phyloP scores from a whole-genome alignment of 306 rosid species.

The Vicia villosa region DNA sequence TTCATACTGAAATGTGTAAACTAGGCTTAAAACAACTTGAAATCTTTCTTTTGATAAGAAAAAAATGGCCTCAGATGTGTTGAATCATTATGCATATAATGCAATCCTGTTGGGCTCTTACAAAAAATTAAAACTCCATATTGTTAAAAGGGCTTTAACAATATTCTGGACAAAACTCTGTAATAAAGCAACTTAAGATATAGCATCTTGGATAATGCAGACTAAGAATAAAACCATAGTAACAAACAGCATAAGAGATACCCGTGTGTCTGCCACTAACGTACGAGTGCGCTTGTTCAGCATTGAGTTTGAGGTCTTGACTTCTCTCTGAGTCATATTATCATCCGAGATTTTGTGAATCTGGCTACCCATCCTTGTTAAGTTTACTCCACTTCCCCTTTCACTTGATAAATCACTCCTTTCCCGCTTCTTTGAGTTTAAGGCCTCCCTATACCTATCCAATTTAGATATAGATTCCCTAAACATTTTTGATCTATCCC shows the following conservation, averaged over 20 bases:
- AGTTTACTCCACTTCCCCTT: slow-evolving; percentile 60
- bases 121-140: slow-evolving; percentile 12
- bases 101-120: slow-evolving; percentile 1
- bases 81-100: not conserved
- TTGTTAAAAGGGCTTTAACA: slow-evolving; percentile 23
- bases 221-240: slow-evolving; percentile 19
- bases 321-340: slow-evolving; percentile 61
- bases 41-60: not conserved
- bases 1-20: slow-evolving; percentile 29
- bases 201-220: slow-evolving; percentile 25
- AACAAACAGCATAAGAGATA: slow-evolving; percentile 32
- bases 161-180: slow-evolving; percentile 19
- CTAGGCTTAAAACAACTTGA: slow-evolving; percentile 24
- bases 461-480: slow-evolving; percentile 63
- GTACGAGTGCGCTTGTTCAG: slow-evolving; percentile 79
- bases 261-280: slow-evolving; percentile 72
- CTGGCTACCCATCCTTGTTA: slow-evolving; percentile 65
- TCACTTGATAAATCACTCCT: slow-evolving; percentile 63
- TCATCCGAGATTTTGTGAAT: slow-evolving; percentile 62
- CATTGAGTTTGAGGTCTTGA: slow-evolving; percentile 56
- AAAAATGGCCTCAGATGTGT: slow-evolving; percentile 15
- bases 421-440: slow-evolving; percentile 77
- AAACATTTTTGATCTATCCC: slow-evolving; percentile 80
- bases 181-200: not conserved
- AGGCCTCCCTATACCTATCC: slow-evolving; percentile 68